Evolutionary conservation across 345 rosid genomes (phyloP).

Genomic region (Euphorbia pulcherrima): DNA sequence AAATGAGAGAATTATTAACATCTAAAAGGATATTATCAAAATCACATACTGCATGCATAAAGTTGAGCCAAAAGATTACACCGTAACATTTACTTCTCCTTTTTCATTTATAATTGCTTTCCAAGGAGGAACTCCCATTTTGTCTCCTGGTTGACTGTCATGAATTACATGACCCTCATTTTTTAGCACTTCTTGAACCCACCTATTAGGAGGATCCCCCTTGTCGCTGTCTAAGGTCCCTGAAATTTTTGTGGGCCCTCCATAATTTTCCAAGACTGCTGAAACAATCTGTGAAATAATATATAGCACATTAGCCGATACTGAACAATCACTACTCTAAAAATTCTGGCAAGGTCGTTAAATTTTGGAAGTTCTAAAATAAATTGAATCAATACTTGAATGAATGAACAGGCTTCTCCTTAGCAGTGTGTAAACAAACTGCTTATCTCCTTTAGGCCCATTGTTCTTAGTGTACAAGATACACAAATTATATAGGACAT

Average conservation of each 20-base stretch:
- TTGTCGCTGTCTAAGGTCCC: slow-evolving; percentile 38
- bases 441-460: background rate
- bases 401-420: too few relatives aligned
- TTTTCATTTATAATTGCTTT: slow-evolving; percentile 61
- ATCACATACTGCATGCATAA: slow-evolving; percentile 9
- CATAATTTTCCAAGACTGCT: slow-evolving; percentile 83
- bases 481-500: background rate
- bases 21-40: slow-evolving; percentile 11
- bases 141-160: slow-evolving; percentile 39
- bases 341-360: background rate
- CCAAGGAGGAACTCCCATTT: slow-evolving; percentile 65
- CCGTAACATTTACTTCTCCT: slow-evolving; percentile 65
- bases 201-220: slow-evolving; percentile 40
- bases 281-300: slow-evolving; percentile 65
- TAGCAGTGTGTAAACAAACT: background rate
- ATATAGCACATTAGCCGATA: background rate
- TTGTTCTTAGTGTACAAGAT: background rate
- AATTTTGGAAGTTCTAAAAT: background rate
- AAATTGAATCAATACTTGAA: background rate
- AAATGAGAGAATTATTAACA: slow-evolving; percentile 20
- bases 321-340: background rate
- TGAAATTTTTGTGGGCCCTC: slow-evolving; percentile 31
- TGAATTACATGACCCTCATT: slow-evolving; percentile 64
- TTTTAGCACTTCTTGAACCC: slow-evolving; percentile 75
- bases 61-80: slow-evolving; percentile 43